These are phyloP conservation scores for Phytopythium cucurbitacearum DNA, from an alignment of 352 stramenopile genomes.

Conservation along the genomic window DNA sequence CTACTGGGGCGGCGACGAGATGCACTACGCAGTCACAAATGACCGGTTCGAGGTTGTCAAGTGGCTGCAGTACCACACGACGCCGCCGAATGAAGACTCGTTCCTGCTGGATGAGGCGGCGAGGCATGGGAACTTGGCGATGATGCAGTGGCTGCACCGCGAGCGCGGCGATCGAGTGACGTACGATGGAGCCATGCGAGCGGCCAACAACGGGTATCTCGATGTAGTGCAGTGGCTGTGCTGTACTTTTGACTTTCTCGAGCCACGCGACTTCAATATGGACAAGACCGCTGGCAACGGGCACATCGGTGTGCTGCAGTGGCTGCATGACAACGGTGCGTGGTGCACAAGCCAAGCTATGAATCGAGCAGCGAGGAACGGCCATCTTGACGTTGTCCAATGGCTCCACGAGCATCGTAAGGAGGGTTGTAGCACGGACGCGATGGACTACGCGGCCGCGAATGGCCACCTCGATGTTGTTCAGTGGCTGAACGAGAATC, in stretches of 20 bases:
- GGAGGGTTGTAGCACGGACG: conserved; percentile 1
- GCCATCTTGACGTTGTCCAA: conserved; percentile 7
- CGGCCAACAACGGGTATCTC: conserved; percentile 10
- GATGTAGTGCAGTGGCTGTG: conserved; percentile 1
- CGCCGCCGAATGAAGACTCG: conserved; percentile 2
- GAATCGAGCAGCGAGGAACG: conserved; percentile 8
- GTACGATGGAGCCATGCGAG: conserved; percentile 20
- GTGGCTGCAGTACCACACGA: conserved; percentile 13
- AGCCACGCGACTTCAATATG: conserved; percentile 11
- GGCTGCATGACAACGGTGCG: conserved; percentile 13
- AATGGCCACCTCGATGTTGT: conserved; percentile 15
- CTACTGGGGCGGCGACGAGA: conserved; percentile 25
- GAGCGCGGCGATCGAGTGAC: conserved; percentile 14
- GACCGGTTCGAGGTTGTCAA: conserved; percentile 17
- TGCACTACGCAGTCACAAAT: conserved; percentile 17
- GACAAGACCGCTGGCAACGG: conserved; percentile 20
- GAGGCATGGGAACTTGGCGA: conserved; percentile 18
- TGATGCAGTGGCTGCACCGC: conserved; percentile 21
- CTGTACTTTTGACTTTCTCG: conserved; percentile 10
- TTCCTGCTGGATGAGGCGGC: conserved; percentile 21
- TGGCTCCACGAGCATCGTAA: conserved; percentile 11
- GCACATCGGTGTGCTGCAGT: conserved; percentile 22
- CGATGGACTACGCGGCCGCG: conserved; percentile 19
- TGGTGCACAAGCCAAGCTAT: conserved; percentile 5
- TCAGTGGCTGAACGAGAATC: conserved; percentile 5